Evolutionary conservation across 176 grass and related monocot genomes (phyloP).

Genomic region (Hordeum marinum): DNA sequence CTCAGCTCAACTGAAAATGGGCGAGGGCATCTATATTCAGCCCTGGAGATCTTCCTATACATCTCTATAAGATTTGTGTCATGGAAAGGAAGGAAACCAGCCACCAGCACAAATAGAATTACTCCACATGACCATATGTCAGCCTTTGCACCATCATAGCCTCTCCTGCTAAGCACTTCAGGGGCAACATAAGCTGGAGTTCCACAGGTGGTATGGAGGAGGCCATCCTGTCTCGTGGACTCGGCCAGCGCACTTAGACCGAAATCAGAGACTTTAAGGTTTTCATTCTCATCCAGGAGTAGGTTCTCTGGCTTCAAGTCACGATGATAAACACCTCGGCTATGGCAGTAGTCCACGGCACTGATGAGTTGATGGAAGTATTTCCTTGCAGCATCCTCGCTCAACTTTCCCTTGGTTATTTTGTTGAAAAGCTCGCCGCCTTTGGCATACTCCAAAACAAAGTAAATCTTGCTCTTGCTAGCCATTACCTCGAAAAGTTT

Average conservation of each 20-base stretch:
- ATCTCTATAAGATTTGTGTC: slow-evolving; percentile 44
- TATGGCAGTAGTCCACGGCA: slow-evolving; percentile 55
- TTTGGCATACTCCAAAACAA: slow-evolving; percentile 66
- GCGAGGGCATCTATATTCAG: slow-evolving; percentile 41
- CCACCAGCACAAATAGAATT: slow-evolving; percentile 46
- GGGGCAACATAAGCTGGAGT: slow-evolving; percentile 51
- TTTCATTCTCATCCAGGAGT: slow-evolving; percentile 39
- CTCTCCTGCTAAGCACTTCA: slow-evolving; percentile 44
- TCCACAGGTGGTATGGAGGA: slow-evolving; percentile 47
- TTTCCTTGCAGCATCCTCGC: slow-evolving; percentile 33
- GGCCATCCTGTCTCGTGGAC: slow-evolving; percentile 38
- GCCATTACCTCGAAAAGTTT: slow-evolving; percentile 59
- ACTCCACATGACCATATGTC: slow-evolving; percentile 53
- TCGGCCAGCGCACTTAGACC: slow-evolving; percentile 42
- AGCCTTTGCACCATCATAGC: slow-evolving; percentile 40
- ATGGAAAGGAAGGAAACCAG: slow-evolving; percentile 48
- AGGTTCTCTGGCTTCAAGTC: slow-evolving; percentile 46
- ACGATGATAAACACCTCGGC: slow-evolving; percentile 42
- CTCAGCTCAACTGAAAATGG: slow-evolving; percentile 34
- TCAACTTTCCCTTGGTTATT: slow-evolving; percentile 42
- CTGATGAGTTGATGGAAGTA: slow-evolving; percentile 50
- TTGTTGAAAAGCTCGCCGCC: slow-evolving; percentile 58
- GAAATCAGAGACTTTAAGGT: slow-evolving; percentile 41
- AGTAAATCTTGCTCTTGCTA: slow-evolving; percentile 58
- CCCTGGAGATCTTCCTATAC: slow-evolving; percentile 38